These are phyloP conservation scores for Citropsis articulata DNA, from an alignment of 345 rosid genomes.

Conservation along the genomic window DNA sequence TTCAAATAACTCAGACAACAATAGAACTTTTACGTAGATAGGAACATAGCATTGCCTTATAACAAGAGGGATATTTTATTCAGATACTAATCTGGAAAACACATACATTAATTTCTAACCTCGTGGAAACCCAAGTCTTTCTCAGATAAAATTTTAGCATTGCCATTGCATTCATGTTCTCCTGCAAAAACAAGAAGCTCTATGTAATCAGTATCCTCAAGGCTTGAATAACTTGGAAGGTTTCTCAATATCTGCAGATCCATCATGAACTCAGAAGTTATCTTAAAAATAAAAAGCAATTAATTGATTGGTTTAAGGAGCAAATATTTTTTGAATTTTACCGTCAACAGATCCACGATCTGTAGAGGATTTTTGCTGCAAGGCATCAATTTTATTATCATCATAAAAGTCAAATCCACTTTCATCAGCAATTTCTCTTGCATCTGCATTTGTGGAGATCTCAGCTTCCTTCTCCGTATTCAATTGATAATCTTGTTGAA, in stretches of 20 bases:
- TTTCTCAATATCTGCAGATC: slow-evolving; percentile 20
- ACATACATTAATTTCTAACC: slow-evolving; percentile 17
- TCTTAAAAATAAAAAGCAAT: neutral
- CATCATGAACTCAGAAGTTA: neutral
- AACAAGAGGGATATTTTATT: neutral
- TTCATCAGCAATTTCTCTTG: slow-evolving; percentile 22
- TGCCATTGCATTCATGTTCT: neutral
- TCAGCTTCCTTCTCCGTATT: neutral
- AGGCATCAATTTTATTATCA: slow-evolving; percentile 11
- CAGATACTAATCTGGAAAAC: neutral
- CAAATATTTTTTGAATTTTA: slow-evolving; percentile 11
- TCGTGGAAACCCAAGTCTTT: slow-evolving; percentile 9
- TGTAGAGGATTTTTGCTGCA: slow-evolving; percentile 5
- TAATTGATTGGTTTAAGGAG: neutral
- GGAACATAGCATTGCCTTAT: neutral
- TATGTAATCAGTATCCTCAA: neutral
- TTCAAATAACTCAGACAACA: too few relatives aligned
- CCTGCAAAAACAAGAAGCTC: slow-evolving; percentile 19
- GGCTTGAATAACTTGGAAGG: slow-evolving; percentile 4
- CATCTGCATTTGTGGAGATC: slow-evolving; percentile 19
- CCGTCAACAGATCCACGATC: slow-evolving; percentile 13
- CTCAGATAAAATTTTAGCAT: neutral
- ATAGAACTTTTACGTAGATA: neutral
- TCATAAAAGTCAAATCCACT: slow-evolving; percentile 18
- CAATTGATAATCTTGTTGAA: neutral